Base-by-base conservation (phyloP, 257 asterid species). In the Solanum habrochaites region DNA sequence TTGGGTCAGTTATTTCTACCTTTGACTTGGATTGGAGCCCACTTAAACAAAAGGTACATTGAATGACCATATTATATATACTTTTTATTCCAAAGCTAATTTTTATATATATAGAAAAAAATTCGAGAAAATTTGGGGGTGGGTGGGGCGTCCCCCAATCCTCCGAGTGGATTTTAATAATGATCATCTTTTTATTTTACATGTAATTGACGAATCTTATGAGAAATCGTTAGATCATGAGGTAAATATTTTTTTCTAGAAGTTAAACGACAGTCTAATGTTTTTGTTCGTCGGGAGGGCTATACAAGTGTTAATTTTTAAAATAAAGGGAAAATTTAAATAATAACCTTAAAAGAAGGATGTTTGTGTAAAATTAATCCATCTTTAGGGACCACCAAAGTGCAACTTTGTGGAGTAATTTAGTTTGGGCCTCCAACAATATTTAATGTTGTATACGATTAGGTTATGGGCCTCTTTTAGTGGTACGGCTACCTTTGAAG, bases 331-430 rank as follows among this genome's bases (percentile, higher is more conserved):
- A 58, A 58, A 7, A 58, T 58, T 58, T 58, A 58, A 56, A 62
- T n/a, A 62, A 66, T 25, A 25, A 3, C 40, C 75, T 66, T 64
- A 11, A 69, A 69, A 29, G 21, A 32, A 71, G 43, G n/a, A 2
- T 7, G 64, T 56, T 56, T 56, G 64, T 18, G 77, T 16, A 70
- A 70, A 70, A 70, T 14, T 10, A 71, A n/a, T 23, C 25, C 15
- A 32, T 40, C 29, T 77, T 7, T 45, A 25, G 92, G 89, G 92
- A 88, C 91, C 92, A 87, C 87, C 1, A 20, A 39, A 12, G n/a
- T 18, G 86, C 83, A 62, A 32, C 64, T 42, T 84, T 84, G 42
- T 31, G 11, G 43, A 66, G 25, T 66, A 84, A 27, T 80, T 27
- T 80, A 27, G 42, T 78, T 78, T 78, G 42, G 84, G 84, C 84